Evolutionary conservation across 1,284 basidiomycete species (phyloP).

Genomic region (Sphaerobolus stellatus): DNA sequence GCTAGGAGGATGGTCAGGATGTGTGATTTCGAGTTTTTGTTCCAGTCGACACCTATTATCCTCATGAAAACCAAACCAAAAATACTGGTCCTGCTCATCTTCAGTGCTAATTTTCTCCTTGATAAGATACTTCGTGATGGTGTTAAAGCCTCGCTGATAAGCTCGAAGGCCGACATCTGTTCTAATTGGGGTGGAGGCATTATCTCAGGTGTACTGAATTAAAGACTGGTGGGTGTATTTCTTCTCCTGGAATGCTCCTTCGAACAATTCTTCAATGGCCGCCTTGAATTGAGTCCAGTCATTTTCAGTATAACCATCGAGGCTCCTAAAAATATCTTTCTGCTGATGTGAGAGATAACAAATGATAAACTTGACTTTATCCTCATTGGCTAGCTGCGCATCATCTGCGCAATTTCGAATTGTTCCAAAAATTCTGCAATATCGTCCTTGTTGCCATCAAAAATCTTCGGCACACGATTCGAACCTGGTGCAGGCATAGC

Average conservation of each 20-base stretch:
- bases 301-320: neutral
- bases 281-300: conserved; percentile 3
- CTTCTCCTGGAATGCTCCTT: conserved; percentile 2
- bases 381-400: neutral
- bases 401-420: conserved; percentile 5
- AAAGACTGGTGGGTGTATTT: neutral
- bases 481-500: conserved; percentile 5
- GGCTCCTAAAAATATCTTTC: neutral
- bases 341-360: neutral
- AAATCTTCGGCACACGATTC: conserved; percentile 1
- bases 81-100: neutral
- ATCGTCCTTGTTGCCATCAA: conserved; percentile 5
- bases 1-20: neutral
- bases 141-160: conserved; percentile 1
- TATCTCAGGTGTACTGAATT: neutral
- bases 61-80: conserved; percentile 9
- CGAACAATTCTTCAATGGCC: conserved; percentile 2
- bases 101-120: neutral
- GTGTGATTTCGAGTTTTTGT: neutral
- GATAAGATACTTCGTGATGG: neutral
- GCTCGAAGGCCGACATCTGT: neutral
- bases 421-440: conserved; percentile 8
- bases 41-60: neutral
- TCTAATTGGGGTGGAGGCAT: neutral
- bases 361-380: conserved; percentile 3